Base-by-base conservation (phyloP, 2,329 filamentous ascomycete genomes). In the Scedosporium aurantiacum region DNA sequence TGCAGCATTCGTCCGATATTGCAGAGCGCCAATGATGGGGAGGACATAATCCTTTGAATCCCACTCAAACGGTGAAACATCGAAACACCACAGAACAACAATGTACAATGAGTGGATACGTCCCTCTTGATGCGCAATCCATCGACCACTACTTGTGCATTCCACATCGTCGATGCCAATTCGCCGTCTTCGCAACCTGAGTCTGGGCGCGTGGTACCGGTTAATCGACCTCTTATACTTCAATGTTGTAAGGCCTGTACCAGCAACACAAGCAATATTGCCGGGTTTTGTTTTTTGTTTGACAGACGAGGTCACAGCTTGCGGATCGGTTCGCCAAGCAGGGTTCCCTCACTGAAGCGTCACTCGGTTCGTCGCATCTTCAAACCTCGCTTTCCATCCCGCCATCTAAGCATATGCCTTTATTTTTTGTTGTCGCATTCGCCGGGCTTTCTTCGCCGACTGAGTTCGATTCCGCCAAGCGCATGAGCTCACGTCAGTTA, bases 321-420 rank as follows among this genome's bases (percentile, higher is more conserved):
- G 50, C 50, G 10, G 50, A 54, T 54, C 50, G 50, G 50, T 54
- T 54, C 50, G 50, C 50, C 50, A 54, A 54, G 50, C 50, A 54
- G 3, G 23, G 18, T 27, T 54, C 23, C 50, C 50, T 23, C n/a
- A 14, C 23, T 54, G 18, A 23, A 25, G 50, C 50, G 23, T 27
- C 50, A 54, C 50, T 54, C 50, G 50, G 50, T 28, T 54, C 50
- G 50, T 54, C 50, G 50, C 50, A 54, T 54, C 50, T 27, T 54
- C 50, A 54, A 54, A 54, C 50, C 50, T 54, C 50, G 50, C 50
- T 25, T 54, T 54, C 16, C 32, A 10, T 37, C 32, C 32, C 32
- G 32, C 23, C 50, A 54, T 54, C 23, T 21, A 18, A 23, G 12
- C n/a, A 28, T 16, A 54, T 27, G 18, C 50, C 18, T 16, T 54